A percentile compares a stretch with the other conserved stretches of the same genome.
Conservation (phyloP, 176 grass and related monocot species). For the Puya raimondii region DNA sequence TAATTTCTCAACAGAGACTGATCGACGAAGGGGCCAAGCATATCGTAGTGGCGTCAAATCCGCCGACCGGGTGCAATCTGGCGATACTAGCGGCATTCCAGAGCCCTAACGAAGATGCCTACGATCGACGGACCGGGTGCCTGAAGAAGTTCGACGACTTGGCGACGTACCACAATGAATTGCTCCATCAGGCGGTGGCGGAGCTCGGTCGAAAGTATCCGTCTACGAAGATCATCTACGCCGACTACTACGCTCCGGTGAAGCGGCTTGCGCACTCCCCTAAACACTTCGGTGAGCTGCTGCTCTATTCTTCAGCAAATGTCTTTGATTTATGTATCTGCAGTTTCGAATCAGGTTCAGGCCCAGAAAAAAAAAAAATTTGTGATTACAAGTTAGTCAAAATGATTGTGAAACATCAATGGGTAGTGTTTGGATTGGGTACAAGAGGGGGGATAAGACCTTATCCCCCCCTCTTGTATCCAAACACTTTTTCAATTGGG, state of each 20-base stretch:
- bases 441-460: no score
- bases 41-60: conserved; percentile 56
- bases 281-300: conserved; percentile 47
- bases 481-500: no score
- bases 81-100: conserved; percentile 54
- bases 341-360: no score
- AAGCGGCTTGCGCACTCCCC: conserved; percentile 46
- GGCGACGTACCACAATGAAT: conserved; percentile 54
- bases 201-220: conserved; percentile 38
- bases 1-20: conserved; percentile 17
- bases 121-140: conserved; percentile 57
- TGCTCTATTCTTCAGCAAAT: not conserved
- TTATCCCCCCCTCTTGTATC: no score
- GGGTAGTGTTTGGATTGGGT: no score
- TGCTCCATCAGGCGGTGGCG: conserved; percentile 39
- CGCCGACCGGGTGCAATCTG: conserved; percentile 74
- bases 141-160: conserved; percentile 59
- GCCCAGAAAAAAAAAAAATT: no score
- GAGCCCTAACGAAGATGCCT: conserved; percentile 23
- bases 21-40: conserved; percentile 50
- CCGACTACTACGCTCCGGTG: conserved; percentile 58
- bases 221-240: conserved; percentile 47
- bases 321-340: no score
- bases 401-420: no score
- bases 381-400: no score